Evolutionary conservation across 108 stramenopile genomes (phyloP), one percentile per base, ranked within the genome.

Genomic region (Cyclostephanos tholiformis): DNA sequence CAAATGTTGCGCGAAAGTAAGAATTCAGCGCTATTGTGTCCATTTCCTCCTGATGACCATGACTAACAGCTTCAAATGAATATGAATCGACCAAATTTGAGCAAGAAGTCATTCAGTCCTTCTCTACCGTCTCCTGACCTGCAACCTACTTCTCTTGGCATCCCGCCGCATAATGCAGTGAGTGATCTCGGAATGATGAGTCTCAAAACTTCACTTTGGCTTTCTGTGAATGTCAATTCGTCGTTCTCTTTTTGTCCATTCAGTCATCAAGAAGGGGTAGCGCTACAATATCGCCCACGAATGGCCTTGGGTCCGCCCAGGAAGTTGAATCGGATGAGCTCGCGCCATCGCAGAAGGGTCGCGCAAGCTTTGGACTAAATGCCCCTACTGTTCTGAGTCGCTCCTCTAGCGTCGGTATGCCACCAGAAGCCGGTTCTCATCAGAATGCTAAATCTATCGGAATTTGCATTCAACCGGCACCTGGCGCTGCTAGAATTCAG

Each of bases 1-100:
- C 17, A 74, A 65, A 27, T 39, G 36, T 32, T 41, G 23, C 46
- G 39, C 14, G 22, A 32, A 69, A 43, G 64, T 80, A 44, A 46
- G 67, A 41, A 26, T 32, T 66, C 41, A 8, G 19, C 25, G 32
- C 12, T 58, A 3, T 58, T 0, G 29, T 58, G 29, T 27, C 57
- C 29, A 30, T n/a, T 17, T 58, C 29, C 29, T 8, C 19, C 25
- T 30, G 25, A 6, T 58, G 57, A 2, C 57, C 29, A 29, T 32
- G 16, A 29, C 22, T 58, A 58, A 41, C 41, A 41, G 12, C 41
- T 41, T 5, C 41, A 41, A 41, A 41, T 41, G 4, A 12, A 20
- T 53, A 19, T 20, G 23, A 8, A 53, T 53, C 20, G 19, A 25
- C 20, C 25, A 53, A 53, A 20, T 53, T 22, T 25, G 6, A 5